Conservation (phyloP, 495 filamentous ascomycete species). For the Trichoderma orchidacearum region DNA sequence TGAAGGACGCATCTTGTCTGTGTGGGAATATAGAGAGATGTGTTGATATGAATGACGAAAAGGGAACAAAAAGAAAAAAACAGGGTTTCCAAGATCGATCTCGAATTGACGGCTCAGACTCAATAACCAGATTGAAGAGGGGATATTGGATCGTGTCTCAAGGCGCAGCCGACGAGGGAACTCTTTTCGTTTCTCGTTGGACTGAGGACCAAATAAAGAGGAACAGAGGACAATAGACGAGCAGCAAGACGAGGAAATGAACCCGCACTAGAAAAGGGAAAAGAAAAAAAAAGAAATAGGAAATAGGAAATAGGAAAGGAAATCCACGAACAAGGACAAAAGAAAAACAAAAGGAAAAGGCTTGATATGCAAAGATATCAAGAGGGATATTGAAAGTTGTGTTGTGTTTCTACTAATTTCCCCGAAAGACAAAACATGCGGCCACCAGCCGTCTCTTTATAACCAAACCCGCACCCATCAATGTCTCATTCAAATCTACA, state of each 20-base stretch:
- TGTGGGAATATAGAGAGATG: constrained; percentile 5
- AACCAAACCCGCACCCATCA: neutral
- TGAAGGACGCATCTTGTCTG: constrained; percentile 28
- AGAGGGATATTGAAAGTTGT: constrained; percentile 3
- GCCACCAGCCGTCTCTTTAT: neutral
- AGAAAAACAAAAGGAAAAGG: constrained; percentile 20
- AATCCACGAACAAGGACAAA: constrained; percentile 11
- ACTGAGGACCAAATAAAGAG: neutral
- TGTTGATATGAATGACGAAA: neutral
- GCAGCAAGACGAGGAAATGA: neutral
- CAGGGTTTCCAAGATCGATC: too few relatives aligned
- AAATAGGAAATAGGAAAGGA: constrained; percentile 12
- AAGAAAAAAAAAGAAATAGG: constrained; percentile 11
- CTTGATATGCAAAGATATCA: constrained; percentile 14
- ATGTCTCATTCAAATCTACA: neutral
- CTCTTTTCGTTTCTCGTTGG: neutral
- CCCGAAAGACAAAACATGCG: neutral
- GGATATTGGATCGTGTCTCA: neutral
- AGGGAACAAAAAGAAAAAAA: constrained; percentile 2
- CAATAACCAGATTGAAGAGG: neutral
- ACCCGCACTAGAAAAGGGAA: constrained; percentile 6
- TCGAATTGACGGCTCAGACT: neutral
- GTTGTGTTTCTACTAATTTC: constrained; percentile 7
- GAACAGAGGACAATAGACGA: neutral
- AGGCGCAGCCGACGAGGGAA: neutral